Conservation (phyloP, 176 grass and related monocot genomes). For the Dendrocalamus sinicus region DNA sequence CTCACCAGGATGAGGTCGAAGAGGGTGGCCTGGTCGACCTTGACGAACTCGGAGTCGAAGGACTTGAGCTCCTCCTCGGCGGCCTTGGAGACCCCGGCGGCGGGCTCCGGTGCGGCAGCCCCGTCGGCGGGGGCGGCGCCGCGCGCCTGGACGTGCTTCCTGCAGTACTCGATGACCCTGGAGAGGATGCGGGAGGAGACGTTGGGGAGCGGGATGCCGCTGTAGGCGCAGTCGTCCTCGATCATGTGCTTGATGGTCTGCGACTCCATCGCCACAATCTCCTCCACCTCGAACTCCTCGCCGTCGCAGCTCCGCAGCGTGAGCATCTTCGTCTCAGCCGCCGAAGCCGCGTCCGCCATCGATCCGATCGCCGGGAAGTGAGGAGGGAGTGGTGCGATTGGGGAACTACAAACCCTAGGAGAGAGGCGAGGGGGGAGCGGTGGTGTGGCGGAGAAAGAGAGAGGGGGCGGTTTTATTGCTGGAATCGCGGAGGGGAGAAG, state of each 20-base stretch:
- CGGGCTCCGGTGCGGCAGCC: not conserved
- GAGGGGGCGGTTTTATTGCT: not conserved
- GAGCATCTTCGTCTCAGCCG: constrained; percentile 20
- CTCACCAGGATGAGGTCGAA: constrained; percentile 75
- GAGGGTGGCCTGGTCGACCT: constrained; percentile 71
- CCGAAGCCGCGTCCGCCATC: constrained; percentile 22
- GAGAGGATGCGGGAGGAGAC: constrained; percentile 53
- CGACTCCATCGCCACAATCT: constrained; percentile 52
- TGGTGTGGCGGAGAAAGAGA: not conserved
- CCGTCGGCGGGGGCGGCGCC: not conserved
- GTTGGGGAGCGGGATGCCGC: constrained; percentile 62
- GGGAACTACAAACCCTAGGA: constrained; percentile 6
- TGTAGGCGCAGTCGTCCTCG: constrained; percentile 52
- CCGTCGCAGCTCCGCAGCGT: constrained; percentile 46
- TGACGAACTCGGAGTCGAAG: constrained; percentile 59
- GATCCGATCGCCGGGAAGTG: constrained; percentile 11
- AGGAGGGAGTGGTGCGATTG: not conserved
- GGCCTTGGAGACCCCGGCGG: not conserved
- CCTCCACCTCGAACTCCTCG: constrained; percentile 54
- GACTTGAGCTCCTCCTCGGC: constrained; percentile 39
- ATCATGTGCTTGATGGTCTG: constrained; percentile 62
- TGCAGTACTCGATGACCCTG: constrained; percentile 67
- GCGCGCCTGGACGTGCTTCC: constrained; percentile 46
- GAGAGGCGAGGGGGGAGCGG: not conserved
- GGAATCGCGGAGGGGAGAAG: not conserved